Conservation (phyloP, 306 rosid genomes). For the Prunus persica region Prunus_persica_NCBIv2 NC_034009.1:40761501-40762000, state of each 20-base stretch:
- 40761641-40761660: conserved; percentile 1
- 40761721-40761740: neutral
- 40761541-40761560: neutral
- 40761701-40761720: neutral
- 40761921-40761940: conserved; percentile 79
- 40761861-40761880: conserved; percentile 27
- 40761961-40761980: conserved; percentile 86
- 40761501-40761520: neutral
- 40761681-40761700: neutral
- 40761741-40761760: neutral
- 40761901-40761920: conserved; percentile 90
- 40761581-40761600: neutral
- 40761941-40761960: conserved; percentile 87
- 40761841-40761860: conserved; percentile 24
- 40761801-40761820: neutral
- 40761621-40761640: neutral
- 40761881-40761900: conserved; percentile 60
- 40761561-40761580: neutral
- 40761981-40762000: conserved; percentile 73
- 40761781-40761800: neutral
- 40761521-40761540: neutral
- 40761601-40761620: neutral
- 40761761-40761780: neutral
- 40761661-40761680: conserved; percentile 11
- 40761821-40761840: neutral